A percentile compares a stretch with the other conserved stretches of the same genome.
phyloP scores from a whole-genome alignment of 768 basidiomycete genomes.

The Rubroboletus satanas region DNA sequence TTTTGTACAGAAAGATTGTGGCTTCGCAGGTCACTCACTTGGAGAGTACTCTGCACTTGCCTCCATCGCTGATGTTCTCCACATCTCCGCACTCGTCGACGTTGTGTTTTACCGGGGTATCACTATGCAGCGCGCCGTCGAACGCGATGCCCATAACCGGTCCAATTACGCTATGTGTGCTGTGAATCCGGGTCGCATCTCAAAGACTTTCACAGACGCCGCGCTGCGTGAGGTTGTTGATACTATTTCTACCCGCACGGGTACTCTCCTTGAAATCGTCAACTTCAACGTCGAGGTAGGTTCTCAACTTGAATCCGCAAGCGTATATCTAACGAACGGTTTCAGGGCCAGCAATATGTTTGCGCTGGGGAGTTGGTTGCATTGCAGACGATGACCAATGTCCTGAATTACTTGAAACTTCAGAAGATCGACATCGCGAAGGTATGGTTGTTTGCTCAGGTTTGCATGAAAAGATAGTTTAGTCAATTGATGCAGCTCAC shows the following conservation, averaged over 20 bases:
- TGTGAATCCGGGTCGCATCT: constrained; percentile 95
- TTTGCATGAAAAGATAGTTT: background rate
- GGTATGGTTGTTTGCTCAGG: constrained; percentile 37
- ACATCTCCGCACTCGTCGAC: constrained; percentile 92
- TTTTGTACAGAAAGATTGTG: constrained; percentile 85
- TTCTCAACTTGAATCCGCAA: background rate
- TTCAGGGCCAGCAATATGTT: constrained; percentile 97
- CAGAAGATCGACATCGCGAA: constrained; percentile 93
- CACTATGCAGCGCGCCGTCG: constrained; percentile 99
- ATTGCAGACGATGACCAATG: constrained; percentile 91
- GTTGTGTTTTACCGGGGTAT: constrained; percentile 99
- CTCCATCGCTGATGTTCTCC: constrained; percentile 94
- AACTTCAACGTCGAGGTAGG: constrained; percentile 91
- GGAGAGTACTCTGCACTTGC: constrained; percentile 99
- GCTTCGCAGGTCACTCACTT: constrained; percentile 96
- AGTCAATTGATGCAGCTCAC: constrained; percentile 55
- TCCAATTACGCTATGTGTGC: constrained; percentile 99
- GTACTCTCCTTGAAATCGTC: constrained; percentile 92
- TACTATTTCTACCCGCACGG: constrained; percentile 70
- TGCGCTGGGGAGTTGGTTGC: constrained; percentile 95
- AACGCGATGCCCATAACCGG: constrained; percentile 88
- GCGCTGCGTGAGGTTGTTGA: constrained; percentile 98
- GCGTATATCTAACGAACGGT: constrained; percentile 2
- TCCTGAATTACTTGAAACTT: constrained; percentile 92
- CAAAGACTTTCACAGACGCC: constrained; percentile 89